Percentiles rank a stretch among this genome's conserved stretches.
These are phyloP conservation scores for Datura wrightii DNA, from an alignment of 257 asterid genomes.

Conservation along the genomic window DNA sequence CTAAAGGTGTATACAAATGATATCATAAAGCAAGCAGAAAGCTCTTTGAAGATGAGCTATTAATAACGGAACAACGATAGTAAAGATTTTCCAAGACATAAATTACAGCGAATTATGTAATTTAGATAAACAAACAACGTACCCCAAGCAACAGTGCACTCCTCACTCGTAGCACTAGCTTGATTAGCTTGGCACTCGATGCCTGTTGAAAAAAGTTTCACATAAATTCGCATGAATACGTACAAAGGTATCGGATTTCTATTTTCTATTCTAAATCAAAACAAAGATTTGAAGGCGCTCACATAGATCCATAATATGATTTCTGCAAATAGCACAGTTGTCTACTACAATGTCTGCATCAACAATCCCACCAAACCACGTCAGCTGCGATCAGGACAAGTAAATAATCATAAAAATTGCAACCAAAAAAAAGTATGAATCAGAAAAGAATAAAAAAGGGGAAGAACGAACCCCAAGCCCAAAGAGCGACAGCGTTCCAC, in stretches of 20 bases:
- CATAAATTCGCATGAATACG: neutral
- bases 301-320: conserved; percentile 93
- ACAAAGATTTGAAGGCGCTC: conserved; percentile 36
- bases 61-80: neutral
- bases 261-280: neutral
- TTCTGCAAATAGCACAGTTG: conserved; percentile 84
- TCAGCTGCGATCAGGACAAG: neutral
- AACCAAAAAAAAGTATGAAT: neutral
- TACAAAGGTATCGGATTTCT: neutral
- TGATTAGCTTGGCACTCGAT: conserved; percentile 81
- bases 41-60: neutral
- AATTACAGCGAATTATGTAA: neutral
- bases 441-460: neutral
- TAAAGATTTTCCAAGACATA: neutral
- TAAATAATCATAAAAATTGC: neutral
- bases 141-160: conserved; percentile 88
- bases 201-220: conserved; percentile 43
- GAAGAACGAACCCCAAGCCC: conserved; percentile 82
- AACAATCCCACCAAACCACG: conserved; percentile 1
- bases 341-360: conserved; percentile 83
- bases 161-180: conserved; percentile 80
- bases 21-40: conserved; percentile 8
- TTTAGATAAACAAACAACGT: conserved; percentile 31
- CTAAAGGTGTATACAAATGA: neutral
- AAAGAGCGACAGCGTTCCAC: conserved; percentile 92